These are phyloP conservation scores for Trichoderma oligosporum DNA, from an alignment of 2,329 filamentous ascomycete genomes.

Conservation along the genomic window DNA sequence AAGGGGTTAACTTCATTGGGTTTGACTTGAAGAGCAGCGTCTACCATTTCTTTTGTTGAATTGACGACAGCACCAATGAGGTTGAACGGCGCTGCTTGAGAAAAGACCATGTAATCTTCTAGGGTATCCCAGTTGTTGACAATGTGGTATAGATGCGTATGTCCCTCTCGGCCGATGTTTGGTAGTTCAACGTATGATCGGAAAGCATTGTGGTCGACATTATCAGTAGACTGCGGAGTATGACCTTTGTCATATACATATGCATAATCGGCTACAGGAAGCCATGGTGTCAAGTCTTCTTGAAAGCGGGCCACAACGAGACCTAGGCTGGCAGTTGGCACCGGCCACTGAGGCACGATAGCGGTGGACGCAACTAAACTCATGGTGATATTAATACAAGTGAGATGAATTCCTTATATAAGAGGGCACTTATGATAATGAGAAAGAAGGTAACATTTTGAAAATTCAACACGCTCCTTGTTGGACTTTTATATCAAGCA, in stretches of 20 bases:
- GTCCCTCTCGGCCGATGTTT: constrained; percentile 13
- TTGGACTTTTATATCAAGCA: too few species aligned
- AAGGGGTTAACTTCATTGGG: constrained; percentile 5
- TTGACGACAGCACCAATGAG: constrained; percentile 6
- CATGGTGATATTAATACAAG: neutral
- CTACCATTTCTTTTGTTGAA: constrained; percentile 6
- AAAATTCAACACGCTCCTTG: too few species aligned
- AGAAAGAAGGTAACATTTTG: too few species aligned
- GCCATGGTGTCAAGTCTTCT: constrained; percentile 6
- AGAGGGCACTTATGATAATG: too few species aligned
- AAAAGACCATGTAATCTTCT: constrained; percentile 16
- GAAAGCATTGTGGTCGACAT: constrained; percentile 8
- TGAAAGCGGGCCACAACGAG: constrained; percentile 10
- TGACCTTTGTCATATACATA: constrained; percentile 15
- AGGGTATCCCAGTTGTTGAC: constrained; percentile 3
- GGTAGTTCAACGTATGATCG: constrained; percentile 9
- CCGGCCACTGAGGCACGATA: neutral
- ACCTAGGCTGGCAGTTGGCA: constrained; percentile 2
- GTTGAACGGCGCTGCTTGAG: constrained; percentile 9
- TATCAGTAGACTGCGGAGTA: constrained; percentile 8
- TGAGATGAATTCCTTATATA: neutral
- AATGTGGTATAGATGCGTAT: constrained; percentile 9
- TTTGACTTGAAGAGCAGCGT: neutral
- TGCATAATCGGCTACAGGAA: neutral
- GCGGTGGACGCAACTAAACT: neutral